Conservation (phyloP, 1,284 basidiomycete genomes). For the Tetrapyrgos nigripes region DNA sequence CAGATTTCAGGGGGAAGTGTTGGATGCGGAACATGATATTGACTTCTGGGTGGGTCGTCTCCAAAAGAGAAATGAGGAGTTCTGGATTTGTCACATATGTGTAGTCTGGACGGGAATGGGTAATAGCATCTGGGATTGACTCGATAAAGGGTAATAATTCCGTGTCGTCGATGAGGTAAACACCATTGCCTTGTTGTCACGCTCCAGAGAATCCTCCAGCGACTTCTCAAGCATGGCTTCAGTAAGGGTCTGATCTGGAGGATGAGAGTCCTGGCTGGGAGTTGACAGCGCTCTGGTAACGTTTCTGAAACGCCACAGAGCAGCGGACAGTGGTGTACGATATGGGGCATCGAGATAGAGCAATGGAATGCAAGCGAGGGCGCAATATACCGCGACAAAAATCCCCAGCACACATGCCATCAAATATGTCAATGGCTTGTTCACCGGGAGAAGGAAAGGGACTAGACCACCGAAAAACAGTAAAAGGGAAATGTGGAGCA, state of each 20-base stretch:
- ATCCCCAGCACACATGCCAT: neutral
- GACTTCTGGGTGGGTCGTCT: neutral
- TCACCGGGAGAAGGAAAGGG: neutral
- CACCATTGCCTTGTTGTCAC: neutral
- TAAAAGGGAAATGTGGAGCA: conserved; percentile 34
- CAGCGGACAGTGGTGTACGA: conserved; percentile 4
- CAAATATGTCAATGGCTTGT: neutral
- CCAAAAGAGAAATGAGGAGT: neutral
- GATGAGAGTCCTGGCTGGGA: no score
- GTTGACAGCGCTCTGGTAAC: no score
- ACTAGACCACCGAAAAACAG: conserved; percentile 34
- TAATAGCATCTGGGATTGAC: neutral
- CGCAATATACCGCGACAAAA: neutral
- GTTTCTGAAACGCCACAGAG: neutral
- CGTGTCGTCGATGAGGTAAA: neutral
- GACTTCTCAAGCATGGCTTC: neutral
- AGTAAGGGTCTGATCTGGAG: neutral
- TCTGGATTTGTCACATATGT: neutral
- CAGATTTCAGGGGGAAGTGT: no score
- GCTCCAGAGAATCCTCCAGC: neutral
- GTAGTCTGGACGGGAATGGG: neutral
- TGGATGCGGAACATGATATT: neutral
- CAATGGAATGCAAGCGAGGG: conserved; percentile 6
- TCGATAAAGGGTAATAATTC: neutral
- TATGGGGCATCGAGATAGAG: conserved; percentile 1